A percentile compares a stretch with the other conserved stretches of the same genome.
Conservation (phyloP, 441 rosid genomes). For the Hura crepitans region DNA sequence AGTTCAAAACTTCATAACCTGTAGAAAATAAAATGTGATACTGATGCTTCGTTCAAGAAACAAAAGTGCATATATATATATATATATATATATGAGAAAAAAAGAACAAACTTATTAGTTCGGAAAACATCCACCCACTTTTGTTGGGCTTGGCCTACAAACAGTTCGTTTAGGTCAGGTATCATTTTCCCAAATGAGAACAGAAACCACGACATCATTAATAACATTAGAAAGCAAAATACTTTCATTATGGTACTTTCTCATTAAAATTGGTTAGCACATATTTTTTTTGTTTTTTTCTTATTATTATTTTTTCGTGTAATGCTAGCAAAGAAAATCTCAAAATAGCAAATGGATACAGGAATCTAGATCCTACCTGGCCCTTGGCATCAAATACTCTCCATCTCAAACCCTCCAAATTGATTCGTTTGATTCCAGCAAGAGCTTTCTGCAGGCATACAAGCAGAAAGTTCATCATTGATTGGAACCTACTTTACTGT, state of each 20-base stretch:
- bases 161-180: not conserved
- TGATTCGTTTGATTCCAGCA: constrained; percentile 88
- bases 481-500: not conserved
- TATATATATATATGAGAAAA: not conserved
- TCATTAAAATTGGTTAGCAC: not conserved
- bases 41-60: not conserved
- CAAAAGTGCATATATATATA: not conserved
- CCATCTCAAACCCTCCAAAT: constrained; percentile 93
- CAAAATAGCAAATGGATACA: not conserved
- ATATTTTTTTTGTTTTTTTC: too few relatives aligned
- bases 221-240: not conserved
- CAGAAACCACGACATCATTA: not conserved
- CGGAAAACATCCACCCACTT: not conserved
- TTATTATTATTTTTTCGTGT: too few relatives aligned
- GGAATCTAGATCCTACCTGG: constrained; percentile 49
- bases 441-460: constrained; percentile 70
- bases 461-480: not conserved
- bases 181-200: constrained; percentile 4
- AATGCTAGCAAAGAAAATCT: constrained; percentile 5
- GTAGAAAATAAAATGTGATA: not conserved
- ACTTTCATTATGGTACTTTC: not conserved
- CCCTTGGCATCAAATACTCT: constrained; percentile 97
- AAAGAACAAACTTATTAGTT: not conserved
- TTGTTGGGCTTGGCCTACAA: not conserved
- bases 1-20: not conserved